Conservation (phyloP, 2,329 filamentous ascomycete genomes). For the Cercospora sojina region DNA sequence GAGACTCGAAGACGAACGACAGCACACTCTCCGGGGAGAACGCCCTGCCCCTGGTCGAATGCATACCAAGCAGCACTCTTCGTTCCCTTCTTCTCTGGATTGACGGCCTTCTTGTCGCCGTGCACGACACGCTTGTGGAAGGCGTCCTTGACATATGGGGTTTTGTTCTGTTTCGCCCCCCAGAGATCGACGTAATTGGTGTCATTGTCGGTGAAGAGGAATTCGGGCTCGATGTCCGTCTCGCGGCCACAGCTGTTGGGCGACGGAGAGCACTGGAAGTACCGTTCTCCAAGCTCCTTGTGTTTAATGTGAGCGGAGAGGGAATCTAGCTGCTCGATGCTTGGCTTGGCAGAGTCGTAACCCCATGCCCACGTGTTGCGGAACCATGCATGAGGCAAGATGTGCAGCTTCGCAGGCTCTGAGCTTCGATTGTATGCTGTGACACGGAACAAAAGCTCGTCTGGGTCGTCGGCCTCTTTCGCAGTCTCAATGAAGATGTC, state of each 20-base stretch:
- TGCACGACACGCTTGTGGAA: slow-evolving; percentile 88
- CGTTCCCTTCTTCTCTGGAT: slow-evolving; percentile 76
- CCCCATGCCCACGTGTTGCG: slow-evolving; percentile 98
- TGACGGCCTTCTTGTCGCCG: slow-evolving; percentile 75
- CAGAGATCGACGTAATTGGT: slow-evolving; percentile 82
- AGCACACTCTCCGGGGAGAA: slow-evolving; percentile 86
- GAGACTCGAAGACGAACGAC: slow-evolving; percentile 91
- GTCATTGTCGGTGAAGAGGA: slow-evolving; percentile 95
- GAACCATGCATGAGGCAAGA: slow-evolving; percentile 94
- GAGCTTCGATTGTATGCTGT: slow-evolving; percentile 95
- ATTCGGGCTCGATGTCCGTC: slow-evolving; percentile 77
- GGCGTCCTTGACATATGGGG: slow-evolving; percentile 88
- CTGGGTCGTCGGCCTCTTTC: slow-evolving; percentile 87
- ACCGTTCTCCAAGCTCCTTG: slow-evolving; percentile 75
- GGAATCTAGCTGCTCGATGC: slow-evolving; percentile 65
- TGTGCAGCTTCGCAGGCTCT: slow-evolving; percentile 86
- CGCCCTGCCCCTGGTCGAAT: slow-evolving; percentile 86
- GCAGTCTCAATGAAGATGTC: slow-evolving; percentile 96
- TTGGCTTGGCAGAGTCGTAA: slow-evolving; percentile 78
- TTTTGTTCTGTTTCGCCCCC: slow-evolving; percentile 67
- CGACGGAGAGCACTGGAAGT: slow-evolving; percentile 82
- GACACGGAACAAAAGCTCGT: slow-evolving; percentile 89
- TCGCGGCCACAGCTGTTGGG: slow-evolving; percentile 77
- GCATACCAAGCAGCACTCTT: slow-evolving; percentile 90
- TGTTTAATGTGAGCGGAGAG: slow-evolving; percentile 76